Conservation (phyloP, 495 filamentous ascomycete species). For the Bryoglossum gracile region DNA sequence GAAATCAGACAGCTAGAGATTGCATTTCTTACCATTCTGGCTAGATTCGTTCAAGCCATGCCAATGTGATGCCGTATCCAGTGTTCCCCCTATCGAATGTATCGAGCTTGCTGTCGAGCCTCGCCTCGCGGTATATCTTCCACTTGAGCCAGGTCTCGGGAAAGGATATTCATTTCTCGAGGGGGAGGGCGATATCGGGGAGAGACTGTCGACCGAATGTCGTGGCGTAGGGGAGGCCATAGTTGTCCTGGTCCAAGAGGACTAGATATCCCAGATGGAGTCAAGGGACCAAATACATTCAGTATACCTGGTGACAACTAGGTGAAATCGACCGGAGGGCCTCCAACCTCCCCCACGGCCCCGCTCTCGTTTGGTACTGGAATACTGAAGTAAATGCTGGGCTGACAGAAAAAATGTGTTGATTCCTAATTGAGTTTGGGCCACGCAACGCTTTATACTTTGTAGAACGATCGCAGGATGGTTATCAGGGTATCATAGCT, state of each 20-base stretch:
- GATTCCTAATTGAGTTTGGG: no score
- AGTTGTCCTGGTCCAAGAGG: no score
- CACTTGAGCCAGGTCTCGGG: constrained; percentile 30
- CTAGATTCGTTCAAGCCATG: constrained; percentile 64
- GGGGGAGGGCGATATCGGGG: constrained; percentile 43
- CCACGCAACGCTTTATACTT: constrained; percentile 15
- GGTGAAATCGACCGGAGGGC: no score
- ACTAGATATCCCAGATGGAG: no score
- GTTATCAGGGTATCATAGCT: constrained; percentile 26
- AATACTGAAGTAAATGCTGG: no score
- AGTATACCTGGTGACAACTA: no score
- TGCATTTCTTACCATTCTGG: constrained; percentile 62
- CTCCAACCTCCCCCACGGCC: constrained; percentile 17
- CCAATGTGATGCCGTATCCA: constrained; percentile 58
- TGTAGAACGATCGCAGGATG: constrained; percentile 19
- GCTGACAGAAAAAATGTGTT: neutral
- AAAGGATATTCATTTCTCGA: constrained; percentile 53
- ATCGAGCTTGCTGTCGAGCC: constrained; percentile 85
- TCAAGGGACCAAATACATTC: no score
- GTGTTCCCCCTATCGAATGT: constrained; percentile 65
- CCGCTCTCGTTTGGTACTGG: no score
- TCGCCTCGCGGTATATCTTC: constrained; percentile 40
- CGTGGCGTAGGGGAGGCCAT: constrained; percentile 62
- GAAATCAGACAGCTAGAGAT: neutral
- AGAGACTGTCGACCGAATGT: constrained; percentile 64